Conservation (phyloP, 1,284 basidiomycete genomes). For the Apiotrichum gracile region DNA sequence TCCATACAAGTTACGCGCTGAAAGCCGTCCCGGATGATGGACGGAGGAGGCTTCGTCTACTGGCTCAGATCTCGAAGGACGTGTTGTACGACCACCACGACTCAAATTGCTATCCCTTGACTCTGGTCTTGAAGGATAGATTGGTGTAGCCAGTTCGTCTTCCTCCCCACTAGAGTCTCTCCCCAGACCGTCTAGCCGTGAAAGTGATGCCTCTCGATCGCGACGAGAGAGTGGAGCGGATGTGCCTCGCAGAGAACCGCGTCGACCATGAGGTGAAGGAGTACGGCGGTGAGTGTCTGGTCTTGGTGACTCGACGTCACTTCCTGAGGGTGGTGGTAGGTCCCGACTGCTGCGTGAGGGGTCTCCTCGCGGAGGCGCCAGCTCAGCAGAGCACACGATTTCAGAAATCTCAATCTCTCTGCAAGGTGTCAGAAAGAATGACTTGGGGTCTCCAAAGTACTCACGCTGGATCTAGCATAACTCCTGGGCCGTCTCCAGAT, state of each 20-base stretch:
- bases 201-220: not conserved
- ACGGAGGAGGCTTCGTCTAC: not conserved
- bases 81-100: not conserved
- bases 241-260: not conserved
- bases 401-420: conserved; percentile 24
- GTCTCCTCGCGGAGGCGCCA: conserved; percentile 3
- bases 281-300: not conserved
- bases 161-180: not conserved
- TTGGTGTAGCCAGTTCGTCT: not conserved
- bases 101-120: conserved; percentile 2
- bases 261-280: not conserved
- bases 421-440: not conserved
- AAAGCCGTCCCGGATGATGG: not conserved
- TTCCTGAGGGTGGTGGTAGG: not conserved
- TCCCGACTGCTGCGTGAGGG: not conserved
- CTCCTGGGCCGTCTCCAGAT: not conserved
- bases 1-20: conserved; percentile 33
- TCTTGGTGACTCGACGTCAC: not conserved
- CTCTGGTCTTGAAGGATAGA: not conserved
- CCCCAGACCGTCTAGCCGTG: not conserved
- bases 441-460: not conserved
- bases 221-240: not conserved
- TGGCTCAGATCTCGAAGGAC: not conserved
- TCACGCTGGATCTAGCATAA: conserved; percentile 10
- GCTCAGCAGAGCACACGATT: conserved; percentile 25